Conservation (phyloP, 192 early-diverging fungal genomes). For the Martensiomyces pterosporus region DNA sequence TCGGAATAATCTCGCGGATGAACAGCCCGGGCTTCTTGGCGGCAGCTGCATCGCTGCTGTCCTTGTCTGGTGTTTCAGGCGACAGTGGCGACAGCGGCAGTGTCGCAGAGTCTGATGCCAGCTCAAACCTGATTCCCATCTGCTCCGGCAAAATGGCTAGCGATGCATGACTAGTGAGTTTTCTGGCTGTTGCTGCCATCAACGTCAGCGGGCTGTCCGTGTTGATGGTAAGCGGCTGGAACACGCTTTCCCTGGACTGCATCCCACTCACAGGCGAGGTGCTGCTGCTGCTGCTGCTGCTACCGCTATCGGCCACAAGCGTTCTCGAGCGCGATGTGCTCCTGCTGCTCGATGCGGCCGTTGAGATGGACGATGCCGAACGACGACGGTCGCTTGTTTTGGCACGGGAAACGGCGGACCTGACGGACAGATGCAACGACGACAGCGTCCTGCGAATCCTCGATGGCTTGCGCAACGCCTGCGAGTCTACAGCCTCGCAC, state of each 20-base stretch:
- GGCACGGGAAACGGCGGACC: too few relatives aligned
- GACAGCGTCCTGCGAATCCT: conserved; percentile 43
- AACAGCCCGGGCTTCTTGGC: conserved; percentile 19
- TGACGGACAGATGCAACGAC: conserved; percentile 27
- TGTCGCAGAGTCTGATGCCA: conserved; percentile 9
- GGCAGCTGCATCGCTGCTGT: too few relatives aligned
- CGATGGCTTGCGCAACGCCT: conserved; percentile 4
- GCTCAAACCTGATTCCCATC: conserved; percentile 24
- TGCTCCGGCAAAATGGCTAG: conserved; percentile 37
- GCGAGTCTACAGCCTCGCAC: conserved; percentile 12
- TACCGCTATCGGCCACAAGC: too few relatives aligned
- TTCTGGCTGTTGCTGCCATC: conserved; percentile 14
- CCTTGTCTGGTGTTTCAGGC: not conserved
- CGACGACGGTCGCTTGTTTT: too few relatives aligned
- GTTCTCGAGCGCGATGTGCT: conserved; percentile 5
- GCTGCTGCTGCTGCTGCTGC: too few relatives aligned
- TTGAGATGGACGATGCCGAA: conserved; percentile 30
- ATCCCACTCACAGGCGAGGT: not conserved
- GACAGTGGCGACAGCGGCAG: not conserved
- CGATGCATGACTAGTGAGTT: conserved; percentile 35
- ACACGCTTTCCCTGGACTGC: not conserved
- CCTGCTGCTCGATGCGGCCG: conserved; percentile 25
- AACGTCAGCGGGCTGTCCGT: conserved; percentile 16
- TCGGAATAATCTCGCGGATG: conserved; percentile 17
- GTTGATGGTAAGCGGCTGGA: conserved; percentile 35